Base-by-base conservation (phyloP, 352 stramenopile species). In the Globisporangium spiculum region DNA sequence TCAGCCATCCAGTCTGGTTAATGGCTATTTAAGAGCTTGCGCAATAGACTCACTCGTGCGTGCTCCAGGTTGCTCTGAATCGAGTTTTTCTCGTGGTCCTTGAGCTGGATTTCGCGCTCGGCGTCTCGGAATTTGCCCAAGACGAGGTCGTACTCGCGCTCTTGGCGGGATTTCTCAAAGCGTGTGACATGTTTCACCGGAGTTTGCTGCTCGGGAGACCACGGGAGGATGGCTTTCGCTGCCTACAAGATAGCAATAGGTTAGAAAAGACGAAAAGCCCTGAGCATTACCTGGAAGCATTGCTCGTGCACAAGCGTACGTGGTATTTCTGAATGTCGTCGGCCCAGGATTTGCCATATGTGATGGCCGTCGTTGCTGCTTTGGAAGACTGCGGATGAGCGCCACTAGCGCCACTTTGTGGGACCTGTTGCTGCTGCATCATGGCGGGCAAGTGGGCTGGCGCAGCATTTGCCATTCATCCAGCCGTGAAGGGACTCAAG, bases 61-160 rank as follows among this genome's bases (percentile, higher is more conserved):
- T 77, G 72, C 55, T 88, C 81, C 8, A 87, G 73, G 4, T 69
- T 63, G 2, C 75, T 71, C 24, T 83, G 83, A 20, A 78, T 56
- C 24, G 74, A 69, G 38, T 61, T 41, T 10, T 66, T 67, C 58
- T 90, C 82, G 8, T 78, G 65, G 3, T 74, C 56, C 38, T 79
- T 74, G 27, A 66, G 60, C 27, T 71, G 56, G 3, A 70, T 12
- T 41, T 88, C 85, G 36, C 76, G 76, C 44, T 86, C 76, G 20
- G 84, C 74, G n/a, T 91, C 80, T 0, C 85, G 81, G 54, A 88
- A 89, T 36, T 88, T 81, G n/a, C 80, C 83, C 18, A 88, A 61
- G 34, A 93, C 75, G 46, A 88, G 66, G 64, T 93, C 81, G 58
- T 91, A 93, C 46, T 91, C 78, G 2, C 85, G 78, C 66, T 93